Percentiles rank a stretch among this genome's conserved stretches.
Conservation (phyloP, 192 early-diverging fungal genomes). For the Coemansia sp. region DNA sequence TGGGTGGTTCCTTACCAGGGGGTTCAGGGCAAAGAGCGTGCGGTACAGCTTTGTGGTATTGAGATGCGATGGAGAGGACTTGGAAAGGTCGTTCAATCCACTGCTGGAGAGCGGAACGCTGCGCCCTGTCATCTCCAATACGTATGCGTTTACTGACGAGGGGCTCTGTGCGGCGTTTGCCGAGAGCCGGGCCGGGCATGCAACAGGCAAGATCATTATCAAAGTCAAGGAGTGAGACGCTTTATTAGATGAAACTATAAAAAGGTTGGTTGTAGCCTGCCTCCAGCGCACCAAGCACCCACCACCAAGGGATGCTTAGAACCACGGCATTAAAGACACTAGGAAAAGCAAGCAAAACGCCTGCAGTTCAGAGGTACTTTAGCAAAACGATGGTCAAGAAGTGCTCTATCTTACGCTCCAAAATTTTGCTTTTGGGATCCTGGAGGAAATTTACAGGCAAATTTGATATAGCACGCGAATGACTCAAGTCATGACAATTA, state of each 20-base stretch:
- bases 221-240: constrained; percentile 31
- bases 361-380: background rate
- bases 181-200: constrained; percentile 46
- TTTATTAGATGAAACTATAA: too few relatives aligned
- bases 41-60: constrained; percentile 22
- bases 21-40: constrained; percentile 24
- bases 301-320: background rate
- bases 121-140: constrained; percentile 41
- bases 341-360: constrained; percentile 7
- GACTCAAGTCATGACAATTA: constrained; percentile 55
- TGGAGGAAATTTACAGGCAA: background rate
- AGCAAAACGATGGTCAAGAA: background rate
- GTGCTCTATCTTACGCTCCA: background rate
- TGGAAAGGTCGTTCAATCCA: constrained; percentile 46
- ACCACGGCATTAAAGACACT: background rate
- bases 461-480: constrained; percentile 50
- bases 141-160: constrained; percentile 42
- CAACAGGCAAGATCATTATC: constrained; percentile 54
- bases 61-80: constrained; percentile 26
- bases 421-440: background rate
- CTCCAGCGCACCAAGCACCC: constrained; percentile 16
- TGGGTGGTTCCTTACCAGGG: constrained; percentile 19
- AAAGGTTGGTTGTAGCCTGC: constrained; percentile 15
- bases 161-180: constrained; percentile 43
- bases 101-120: constrained; percentile 35